phyloP scores from a whole-genome alignment of 768 basidiomycete genomes.

The Leccinum broughii region DNA sequence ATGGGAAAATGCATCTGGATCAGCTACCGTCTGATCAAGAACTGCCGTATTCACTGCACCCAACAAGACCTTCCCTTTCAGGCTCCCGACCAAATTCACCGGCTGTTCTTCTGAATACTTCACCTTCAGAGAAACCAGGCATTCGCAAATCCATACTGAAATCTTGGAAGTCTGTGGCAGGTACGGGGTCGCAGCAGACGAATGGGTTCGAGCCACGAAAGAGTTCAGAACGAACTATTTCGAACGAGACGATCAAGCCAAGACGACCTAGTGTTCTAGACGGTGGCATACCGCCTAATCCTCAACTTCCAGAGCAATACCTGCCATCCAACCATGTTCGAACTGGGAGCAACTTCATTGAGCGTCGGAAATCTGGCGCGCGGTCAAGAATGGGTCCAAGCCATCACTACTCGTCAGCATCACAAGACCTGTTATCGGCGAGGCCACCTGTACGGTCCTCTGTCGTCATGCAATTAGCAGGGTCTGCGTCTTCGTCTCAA shows the following conservation, averaged over 20 bases:
- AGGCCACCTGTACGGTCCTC: constrained; percentile 13
- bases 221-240: constrained; percentile 41
- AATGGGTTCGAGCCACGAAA: constrained; percentile 37
- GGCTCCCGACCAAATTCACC: constrained; percentile 32
- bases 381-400: constrained; percentile 21
- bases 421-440: constrained; percentile 30
- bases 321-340: constrained; percentile 34
- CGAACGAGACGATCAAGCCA: constrained; percentile 37
- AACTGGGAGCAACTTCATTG: constrained; percentile 34
- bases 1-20: constrained; percentile 34
- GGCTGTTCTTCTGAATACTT: constrained; percentile 16
- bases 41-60: constrained; percentile 47
- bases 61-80: constrained; percentile 36
- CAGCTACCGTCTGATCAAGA: constrained; percentile 69
- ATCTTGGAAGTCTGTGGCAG: constrained; percentile 53
- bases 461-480: constrained; percentile 16
- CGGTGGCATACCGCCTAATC: constrained; percentile 57
- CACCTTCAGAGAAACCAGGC: constrained; percentile 43
- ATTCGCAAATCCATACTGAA: constrained; percentile 74
- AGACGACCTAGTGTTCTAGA: constrained; percentile 51
- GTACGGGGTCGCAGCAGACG: constrained; percentile 30
- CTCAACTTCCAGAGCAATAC: constrained; percentile 57
- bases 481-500: constrained; percentile 31
- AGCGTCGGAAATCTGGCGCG: constrained; percentile 24
- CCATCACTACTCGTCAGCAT: constrained; percentile 29